A percentile compares a stretch with the other conserved stretches of the same genome.
phyloP scores from a whole-genome alignment of 768 basidiomycete species.

The Pleurotus ostreatus region DNA sequence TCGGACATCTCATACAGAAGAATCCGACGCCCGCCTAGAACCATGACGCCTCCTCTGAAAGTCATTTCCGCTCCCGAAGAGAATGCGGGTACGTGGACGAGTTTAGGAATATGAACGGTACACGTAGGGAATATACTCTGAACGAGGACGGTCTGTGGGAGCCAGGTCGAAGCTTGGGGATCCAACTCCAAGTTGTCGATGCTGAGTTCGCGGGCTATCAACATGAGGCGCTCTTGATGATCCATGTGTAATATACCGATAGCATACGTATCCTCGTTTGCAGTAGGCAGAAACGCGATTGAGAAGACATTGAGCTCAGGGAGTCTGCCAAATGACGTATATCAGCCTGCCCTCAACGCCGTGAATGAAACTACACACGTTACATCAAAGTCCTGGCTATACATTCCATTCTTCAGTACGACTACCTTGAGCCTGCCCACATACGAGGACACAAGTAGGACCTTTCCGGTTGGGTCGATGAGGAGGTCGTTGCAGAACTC shows the following conservation, averaged over 20 bases:
- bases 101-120: constrained; percentile 32
- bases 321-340: constrained; percentile 33
- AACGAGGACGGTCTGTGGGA: constrained; percentile 53
- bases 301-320: constrained; percentile 68
- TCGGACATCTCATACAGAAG: constrained; percentile 57
- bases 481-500: constrained; percentile 72
- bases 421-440: constrained; percentile 68
- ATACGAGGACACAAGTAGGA: constrained; percentile 66
- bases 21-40: constrained; percentile 66
- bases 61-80: constrained; percentile 24
- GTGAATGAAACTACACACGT: constrained; percentile 40
- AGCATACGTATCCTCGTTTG: constrained; percentile 34
- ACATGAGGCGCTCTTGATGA: constrained; percentile 55
- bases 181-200: constrained; percentile 49
- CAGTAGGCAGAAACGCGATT: constrained; percentile 54
- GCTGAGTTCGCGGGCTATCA: constrained; percentile 55
- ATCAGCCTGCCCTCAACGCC: constrained; percentile 8
- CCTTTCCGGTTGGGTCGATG: constrained; percentile 57
- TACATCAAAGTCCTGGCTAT: constrained; percentile 56
- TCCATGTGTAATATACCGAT: constrained; percentile 71
- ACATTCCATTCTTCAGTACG: constrained; percentile 48
- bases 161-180: constrained; percentile 35
- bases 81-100: constrained; percentile 37
- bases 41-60: constrained; percentile 64
- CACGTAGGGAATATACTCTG: constrained; percentile 41